Percentiles rank a stretch among this genome's conserved stretches.
Evolutionary conservation across 2,329 filamentous ascomycete species (phyloP).

Genomic region (Fusarium avenaceum): DNA sequence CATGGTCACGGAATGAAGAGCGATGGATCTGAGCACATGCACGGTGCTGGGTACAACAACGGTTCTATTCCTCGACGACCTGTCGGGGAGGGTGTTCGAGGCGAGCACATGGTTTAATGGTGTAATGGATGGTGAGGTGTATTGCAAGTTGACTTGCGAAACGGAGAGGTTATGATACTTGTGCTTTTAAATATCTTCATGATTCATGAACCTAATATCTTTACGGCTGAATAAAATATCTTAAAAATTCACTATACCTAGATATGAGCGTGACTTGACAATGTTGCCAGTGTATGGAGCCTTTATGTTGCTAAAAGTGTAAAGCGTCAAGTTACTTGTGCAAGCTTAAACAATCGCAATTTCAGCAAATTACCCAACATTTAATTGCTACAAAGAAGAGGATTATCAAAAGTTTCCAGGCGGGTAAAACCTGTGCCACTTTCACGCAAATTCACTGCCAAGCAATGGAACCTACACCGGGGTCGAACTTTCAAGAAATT

Average conservation of each 20-base stretch:
- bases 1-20: constrained; percentile 27
- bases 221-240: constrained; percentile 16
- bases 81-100: constrained; percentile 19
- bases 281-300: too few species aligned
- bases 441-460: too few species aligned
- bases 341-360: too few species aligned
- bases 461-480: too few species aligned
- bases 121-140: neutral
- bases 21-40: constrained; percentile 34
- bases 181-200: constrained; percentile 4
- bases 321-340: too few species aligned
- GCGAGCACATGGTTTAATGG: constrained; percentile 37
- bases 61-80: constrained; percentile 40
- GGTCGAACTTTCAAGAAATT: too few species aligned
- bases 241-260: neutral
- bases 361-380: too few species aligned
- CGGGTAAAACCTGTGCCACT: too few species aligned
- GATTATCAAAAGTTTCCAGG: too few species aligned
- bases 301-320: too few species aligned
- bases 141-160: too few species aligned
- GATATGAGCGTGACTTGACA: neutral
- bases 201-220: constrained; percentile 20
- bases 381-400: too few species aligned
- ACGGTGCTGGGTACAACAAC: constrained; percentile 21
- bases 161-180: neutral